These are phyloP conservation scores for Colletotrichum lupini DNA, from an alignment of 2,329 filamentous ascomycete genomes.

Conservation along the genomic window DNA sequence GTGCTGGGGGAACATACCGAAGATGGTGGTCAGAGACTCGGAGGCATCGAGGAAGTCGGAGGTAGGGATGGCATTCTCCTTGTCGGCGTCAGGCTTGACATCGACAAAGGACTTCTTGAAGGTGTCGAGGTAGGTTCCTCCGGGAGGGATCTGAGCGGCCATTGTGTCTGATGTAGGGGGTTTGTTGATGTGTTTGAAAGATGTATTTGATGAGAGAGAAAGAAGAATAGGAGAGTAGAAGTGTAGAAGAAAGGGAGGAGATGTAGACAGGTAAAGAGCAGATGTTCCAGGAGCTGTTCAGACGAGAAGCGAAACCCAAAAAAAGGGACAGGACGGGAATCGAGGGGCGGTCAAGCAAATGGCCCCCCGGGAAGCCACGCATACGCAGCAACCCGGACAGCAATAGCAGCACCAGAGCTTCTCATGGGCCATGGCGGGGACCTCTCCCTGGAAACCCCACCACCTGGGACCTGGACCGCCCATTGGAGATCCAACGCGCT, in stretches of 20 bases:
- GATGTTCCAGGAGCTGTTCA: slow-evolving; percentile 21
- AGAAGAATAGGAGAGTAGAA: background rate
- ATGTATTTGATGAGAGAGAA: background rate
- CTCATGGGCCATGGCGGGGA: slow-evolving; percentile 3
- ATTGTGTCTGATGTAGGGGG: slow-evolving; percentile 52
- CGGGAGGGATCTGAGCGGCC: slow-evolving; percentile 67
- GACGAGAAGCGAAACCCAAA: background rate
- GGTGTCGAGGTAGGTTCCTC: slow-evolving; percentile 86
- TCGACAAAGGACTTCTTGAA: slow-evolving; percentile 86
- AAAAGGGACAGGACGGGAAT: background rate
- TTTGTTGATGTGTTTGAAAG: slow-evolving; percentile 2
- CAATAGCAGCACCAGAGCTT: background rate
- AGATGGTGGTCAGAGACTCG: slow-evolving; percentile 87
- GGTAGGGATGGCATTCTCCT: slow-evolving; percentile 83
- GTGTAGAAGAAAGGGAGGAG: background rate
- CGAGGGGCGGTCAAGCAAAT: slow-evolving; percentile 35
- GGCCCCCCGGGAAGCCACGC: slow-evolving; percentile 11
- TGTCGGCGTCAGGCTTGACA: slow-evolving; percentile 79
- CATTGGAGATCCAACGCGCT: slow-evolving; percentile 1
- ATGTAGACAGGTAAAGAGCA: background rate
- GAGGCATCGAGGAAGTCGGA: slow-evolving; percentile 91
- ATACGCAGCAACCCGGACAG: slow-evolving; percentile 1
- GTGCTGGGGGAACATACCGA: slow-evolving; percentile 65
- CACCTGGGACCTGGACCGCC: background rate
- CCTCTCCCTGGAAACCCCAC: slow-evolving; percentile 7